Conservation (phyloP, 371 early-diverging fungal genomes). For the Fennellomyces sp. region DNA sequence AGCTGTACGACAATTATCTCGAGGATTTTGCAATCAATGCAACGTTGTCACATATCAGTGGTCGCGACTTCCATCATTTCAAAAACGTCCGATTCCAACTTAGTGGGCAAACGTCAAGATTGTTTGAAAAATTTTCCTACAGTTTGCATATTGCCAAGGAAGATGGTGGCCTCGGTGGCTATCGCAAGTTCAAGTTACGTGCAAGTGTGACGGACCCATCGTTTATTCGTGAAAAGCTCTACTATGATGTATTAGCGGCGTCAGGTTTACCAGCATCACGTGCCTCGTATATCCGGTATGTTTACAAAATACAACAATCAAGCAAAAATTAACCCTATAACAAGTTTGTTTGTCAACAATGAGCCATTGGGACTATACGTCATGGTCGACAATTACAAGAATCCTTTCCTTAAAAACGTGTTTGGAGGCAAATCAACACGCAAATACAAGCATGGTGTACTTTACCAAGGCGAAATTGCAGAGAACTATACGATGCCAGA, state of each 20-base stretch:
- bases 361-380: conserved; percentile 46
- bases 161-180: conserved; percentile 22
- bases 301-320: too few relatives aligned
- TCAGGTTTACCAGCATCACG: conserved; percentile 45
- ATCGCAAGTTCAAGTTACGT: conserved; percentile 36
- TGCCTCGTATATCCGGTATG: conserved; percentile 41
- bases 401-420: conserved; percentile 29
- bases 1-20: conserved; percentile 23
- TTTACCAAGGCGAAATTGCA: conserved; percentile 36
- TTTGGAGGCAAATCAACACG: conserved; percentile 13
- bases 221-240: conserved; percentile 55
- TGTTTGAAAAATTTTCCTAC: conserved; percentile 37
- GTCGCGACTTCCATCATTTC: conserved; percentile 3
- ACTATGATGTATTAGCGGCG: conserved; percentile 48
- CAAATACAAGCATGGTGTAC: conserved; percentile 17
- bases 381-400: conserved; percentile 44
- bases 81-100: conserved; percentile 16
- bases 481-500: conserved; percentile 30
- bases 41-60: conserved; percentile 35
- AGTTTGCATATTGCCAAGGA: conserved; percentile 24
- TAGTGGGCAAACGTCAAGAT: conserved; percentile 35
- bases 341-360: conserved; percentile 41
- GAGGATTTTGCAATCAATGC: conserved; percentile 27
- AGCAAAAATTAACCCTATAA: too few relatives aligned
- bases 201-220: conserved; percentile 48